Percentiles rank a stretch among this genome's conserved stretches.
These are phyloP conservation scores for Aspergillus novofumigatus DNA, from an alignment of 2,329 filamentous ascomycete species.

Conservation along the genomic window DNA sequence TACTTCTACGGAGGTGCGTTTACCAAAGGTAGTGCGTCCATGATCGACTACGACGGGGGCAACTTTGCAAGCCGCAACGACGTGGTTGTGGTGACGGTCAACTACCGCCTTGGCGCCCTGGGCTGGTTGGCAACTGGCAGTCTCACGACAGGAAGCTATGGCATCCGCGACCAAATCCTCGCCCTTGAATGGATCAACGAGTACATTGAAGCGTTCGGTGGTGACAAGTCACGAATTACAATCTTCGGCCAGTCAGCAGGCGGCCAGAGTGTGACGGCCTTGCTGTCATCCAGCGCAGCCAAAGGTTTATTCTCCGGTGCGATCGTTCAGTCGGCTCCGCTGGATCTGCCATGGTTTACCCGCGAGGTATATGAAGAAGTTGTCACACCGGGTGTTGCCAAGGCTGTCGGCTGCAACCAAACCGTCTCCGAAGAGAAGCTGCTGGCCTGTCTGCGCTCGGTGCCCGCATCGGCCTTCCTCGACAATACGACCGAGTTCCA, in stretches of 20 bases:
- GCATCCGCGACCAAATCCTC: constrained; percentile 30
- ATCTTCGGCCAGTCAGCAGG: constrained; percentile 36
- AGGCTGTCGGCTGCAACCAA: constrained; percentile 20
- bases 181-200: constrained; percentile 25
- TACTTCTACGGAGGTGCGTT: constrained; percentile 34
- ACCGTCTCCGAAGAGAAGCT: constrained; percentile 9
- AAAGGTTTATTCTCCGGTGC: constrained; percentile 25
- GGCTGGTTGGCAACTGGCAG: constrained; percentile 33
- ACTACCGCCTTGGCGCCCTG: constrained; percentile 31
- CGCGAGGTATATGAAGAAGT: constrained; percentile 19
- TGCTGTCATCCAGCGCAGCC: constrained; percentile 23
- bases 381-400: constrained; percentile 17
- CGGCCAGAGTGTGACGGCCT: constrained; percentile 49
- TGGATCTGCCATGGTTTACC: constrained; percentile 26
- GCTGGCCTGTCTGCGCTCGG: constrained; percentile 19
- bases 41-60: constrained; percentile 31
- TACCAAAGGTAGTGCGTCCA: constrained; percentile 22
- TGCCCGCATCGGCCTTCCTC: constrained; percentile 18
- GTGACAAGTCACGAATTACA: constrained; percentile 29
- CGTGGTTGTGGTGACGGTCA: constrained; percentile 32
- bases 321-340: constrained; percentile 22
- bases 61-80: constrained; percentile 35
- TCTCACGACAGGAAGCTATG: constrained; percentile 31
- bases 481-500: constrained; percentile 18
- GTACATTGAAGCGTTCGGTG: constrained; percentile 24